A percentile compares a stretch with the other conserved stretches of the same genome.
phyloP scores from a whole-genome alignment of 148 eudicot genomes.

The Cornus suecica region DNA sequence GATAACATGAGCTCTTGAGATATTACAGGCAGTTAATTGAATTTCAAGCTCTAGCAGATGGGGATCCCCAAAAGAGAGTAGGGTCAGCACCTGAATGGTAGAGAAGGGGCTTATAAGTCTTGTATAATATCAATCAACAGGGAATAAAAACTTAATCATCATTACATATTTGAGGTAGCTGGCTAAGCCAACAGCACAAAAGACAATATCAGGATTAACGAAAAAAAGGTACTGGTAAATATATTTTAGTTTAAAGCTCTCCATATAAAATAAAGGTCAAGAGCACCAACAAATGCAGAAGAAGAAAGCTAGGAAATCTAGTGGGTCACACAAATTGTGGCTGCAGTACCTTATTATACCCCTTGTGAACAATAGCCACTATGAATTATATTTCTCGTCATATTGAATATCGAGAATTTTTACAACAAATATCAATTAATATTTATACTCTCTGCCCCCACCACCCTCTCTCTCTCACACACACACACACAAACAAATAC shows the following conservation, averaged over 20 bases:
- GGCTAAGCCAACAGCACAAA: not conserved
- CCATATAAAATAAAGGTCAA: too few species aligned
- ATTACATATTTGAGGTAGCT: not conserved
- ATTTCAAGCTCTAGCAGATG: not conserved
- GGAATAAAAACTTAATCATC: not conserved
- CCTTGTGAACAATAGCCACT: not conserved
- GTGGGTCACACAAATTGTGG: not conserved
- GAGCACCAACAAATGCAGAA: not conserved
- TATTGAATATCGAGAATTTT: too few species aligned
- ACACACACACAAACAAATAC: too few species aligned
- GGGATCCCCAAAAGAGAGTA: not conserved
- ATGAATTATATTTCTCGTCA: too few species aligned
- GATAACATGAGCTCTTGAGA: conserved; percentile 28
- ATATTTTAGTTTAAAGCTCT: too few species aligned
- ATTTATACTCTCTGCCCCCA: too few species aligned
- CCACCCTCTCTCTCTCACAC: too few species aligned
- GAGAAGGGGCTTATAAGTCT: not conserved
- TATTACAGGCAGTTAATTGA: not conserved
- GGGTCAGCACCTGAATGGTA: conserved; percentile 1
- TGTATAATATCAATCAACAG: not conserved
- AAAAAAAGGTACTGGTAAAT: too few species aligned
- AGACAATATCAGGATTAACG: too few species aligned
- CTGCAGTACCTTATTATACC: not conserved
- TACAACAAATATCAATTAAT: too few species aligned
- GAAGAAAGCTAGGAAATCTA: not conserved